These are phyloP conservation scores for Zymoseptoria crescenta DNA, from an alignment of 2,329 filamentous ascomycete species.

Conservation along the genomic window DNA sequence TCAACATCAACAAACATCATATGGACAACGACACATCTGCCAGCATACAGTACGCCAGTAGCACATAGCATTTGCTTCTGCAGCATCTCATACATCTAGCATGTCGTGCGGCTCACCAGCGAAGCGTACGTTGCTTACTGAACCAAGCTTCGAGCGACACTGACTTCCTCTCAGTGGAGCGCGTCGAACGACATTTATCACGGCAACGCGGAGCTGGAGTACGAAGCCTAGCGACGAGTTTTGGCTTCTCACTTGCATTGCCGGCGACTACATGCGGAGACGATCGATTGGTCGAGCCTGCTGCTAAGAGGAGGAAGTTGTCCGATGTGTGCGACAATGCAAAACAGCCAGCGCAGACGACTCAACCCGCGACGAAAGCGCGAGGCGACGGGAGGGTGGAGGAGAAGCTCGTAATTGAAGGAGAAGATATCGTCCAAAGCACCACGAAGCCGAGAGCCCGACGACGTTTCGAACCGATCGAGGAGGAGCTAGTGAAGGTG, in stretches of 20 bases:
- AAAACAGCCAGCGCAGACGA: not conserved
- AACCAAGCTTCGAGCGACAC: not conserved
- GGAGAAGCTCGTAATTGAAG: not conserved
- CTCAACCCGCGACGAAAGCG: not conserved
- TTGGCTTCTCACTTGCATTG: conserved; percentile 24
- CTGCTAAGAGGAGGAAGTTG: conserved; percentile 19
- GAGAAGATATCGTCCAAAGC: not conserved
- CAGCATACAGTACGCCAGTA: not conserved
- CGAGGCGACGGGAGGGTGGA: not conserved
- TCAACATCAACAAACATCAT: not conserved
- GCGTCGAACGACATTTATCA: conserved; percentile 27
- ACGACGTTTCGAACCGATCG: not conserved
- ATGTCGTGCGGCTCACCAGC: conserved; percentile 24
- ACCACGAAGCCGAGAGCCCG: not conserved
- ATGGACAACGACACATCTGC: not conserved
- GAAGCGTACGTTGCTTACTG: conserved; percentile 11
- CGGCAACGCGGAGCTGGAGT: conserved; percentile 28
- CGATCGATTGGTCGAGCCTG: conserved; percentile 11
- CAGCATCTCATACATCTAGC: conserved; percentile 8
- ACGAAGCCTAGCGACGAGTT: conserved; percentile 21
- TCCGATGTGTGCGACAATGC: not conserved
- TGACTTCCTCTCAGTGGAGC: conserved; percentile 16
- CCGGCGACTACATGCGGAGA: conserved; percentile 1
- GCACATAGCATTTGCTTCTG: conserved; percentile 1
- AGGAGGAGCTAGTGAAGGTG: conserved; percentile 2